These are phyloP conservation scores for Emergomyces pasteurianus DNA, from an alignment of 2,329 filamentous ascomycete species.

Conservation along the genomic window DNA sequence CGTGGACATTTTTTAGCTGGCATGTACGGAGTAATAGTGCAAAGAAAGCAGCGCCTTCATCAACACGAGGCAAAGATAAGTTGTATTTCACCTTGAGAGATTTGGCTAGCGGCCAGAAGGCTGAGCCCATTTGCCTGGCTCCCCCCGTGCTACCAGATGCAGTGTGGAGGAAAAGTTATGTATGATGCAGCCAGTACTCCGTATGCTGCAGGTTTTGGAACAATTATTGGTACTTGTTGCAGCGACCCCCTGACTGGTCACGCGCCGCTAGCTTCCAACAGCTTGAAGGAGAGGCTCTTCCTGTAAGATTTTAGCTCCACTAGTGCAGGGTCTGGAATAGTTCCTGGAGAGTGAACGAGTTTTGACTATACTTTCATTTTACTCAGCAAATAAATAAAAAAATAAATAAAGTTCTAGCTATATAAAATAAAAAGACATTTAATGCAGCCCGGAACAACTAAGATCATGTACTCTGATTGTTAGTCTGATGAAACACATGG, in stretches of 20 bases:
- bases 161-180: not conserved
- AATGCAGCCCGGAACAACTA: not conserved
- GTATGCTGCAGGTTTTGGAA: not conserved
- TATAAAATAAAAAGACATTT: not conserved
- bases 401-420: no score
- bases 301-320: not conserved
- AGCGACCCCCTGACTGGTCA: not conserved
- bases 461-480: no score
- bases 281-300: not conserved
- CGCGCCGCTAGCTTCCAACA: not conserved
- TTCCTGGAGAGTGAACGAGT: no score
- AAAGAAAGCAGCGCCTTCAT: not conserved
- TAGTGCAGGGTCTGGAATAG: not conserved
- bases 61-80: not conserved
- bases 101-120: not conserved
- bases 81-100: not conserved
- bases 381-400: no score
- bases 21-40: not conserved
- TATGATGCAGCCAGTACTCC: not conserved
- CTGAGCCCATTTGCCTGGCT: not conserved
- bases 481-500: no score
- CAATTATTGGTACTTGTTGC: not conserved
- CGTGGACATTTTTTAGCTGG: not conserved
- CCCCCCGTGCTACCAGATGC: not conserved
- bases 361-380: no score